Evolutionary conservation across 2,329 filamentous ascomycete genomes (phyloP).

Genomic region (Fusarium zealandicum): DNA sequence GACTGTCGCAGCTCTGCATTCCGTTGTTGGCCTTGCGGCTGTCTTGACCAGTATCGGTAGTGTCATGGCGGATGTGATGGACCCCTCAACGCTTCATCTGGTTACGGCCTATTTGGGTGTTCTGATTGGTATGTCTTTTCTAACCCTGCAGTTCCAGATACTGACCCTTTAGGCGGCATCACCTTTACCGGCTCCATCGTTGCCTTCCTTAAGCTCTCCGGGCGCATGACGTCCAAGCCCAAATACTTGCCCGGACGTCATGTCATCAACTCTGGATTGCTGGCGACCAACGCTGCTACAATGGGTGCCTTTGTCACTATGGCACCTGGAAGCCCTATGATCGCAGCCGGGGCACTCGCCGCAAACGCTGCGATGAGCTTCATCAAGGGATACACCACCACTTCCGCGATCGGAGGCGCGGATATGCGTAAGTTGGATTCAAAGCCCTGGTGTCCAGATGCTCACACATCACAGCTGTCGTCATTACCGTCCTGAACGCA

Average conservation of each 20-base stretch:
- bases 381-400: slow-evolving; percentile 86
- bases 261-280: slow-evolving; percentile 74
- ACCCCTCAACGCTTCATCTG: slow-evolving; percentile 80
- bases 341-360: slow-evolving; percentile 79
- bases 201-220: slow-evolving; percentile 86
- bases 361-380: slow-evolving; percentile 82
- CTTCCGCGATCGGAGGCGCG: slow-evolving; percentile 87
- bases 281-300: slow-evolving; percentile 79
- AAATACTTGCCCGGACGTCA: slow-evolving; percentile 77
- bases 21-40: slow-evolving; percentile 86
- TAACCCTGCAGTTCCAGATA: not conserved
- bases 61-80: slow-evolving; percentile 75
- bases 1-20: slow-evolving; percentile 88
- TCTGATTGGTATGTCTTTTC: slow-evolving; percentile 66
- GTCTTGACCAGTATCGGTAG: slow-evolving; percentile 89
- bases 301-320: slow-evolving; percentile 85
- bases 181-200: slow-evolving; percentile 93
- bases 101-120: slow-evolving; percentile 88
- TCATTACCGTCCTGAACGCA: slow-evolving; percentile 88
- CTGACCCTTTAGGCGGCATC: slow-evolving; percentile 64
- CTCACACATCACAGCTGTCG: slow-evolving; percentile 62
- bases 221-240: slow-evolving; percentile 81
- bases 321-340: slow-evolving; percentile 78
- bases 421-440: slow-evolving; percentile 72
- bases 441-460: not conserved